Evolutionary conservation across 2,329 filamentous ascomycete genomes (phyloP), one percentile per base, ranked within the genome.

Genomic region (Didymella lethalis): DNA sequence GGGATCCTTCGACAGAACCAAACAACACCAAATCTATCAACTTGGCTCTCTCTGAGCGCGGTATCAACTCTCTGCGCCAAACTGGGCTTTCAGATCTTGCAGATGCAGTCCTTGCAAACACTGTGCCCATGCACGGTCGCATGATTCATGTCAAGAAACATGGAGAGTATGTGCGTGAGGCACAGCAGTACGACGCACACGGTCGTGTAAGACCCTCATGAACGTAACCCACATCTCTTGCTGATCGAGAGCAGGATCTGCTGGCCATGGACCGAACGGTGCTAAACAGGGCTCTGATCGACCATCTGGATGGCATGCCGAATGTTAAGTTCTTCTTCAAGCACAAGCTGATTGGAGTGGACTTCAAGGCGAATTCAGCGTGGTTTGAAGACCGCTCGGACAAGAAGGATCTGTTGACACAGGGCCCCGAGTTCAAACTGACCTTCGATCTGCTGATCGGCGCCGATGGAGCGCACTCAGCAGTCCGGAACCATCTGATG

Each of bases 11-110:
- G 2, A 97, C 91, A 0, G 88, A 88, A 29, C 93, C 94, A 3
- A 83, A 98, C 61, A 97, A 97, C 78, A 97, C 93, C 61, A 96
- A 93, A 77, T 98, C 95, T n/a, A 99, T 99, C 82, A 99, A 99
- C 74, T 81, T 99, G 54, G 94, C 95, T 23, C 83, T 99, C 0
- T 98, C 95, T 0, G 93, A 98, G 75, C 88, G 95, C 58, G 95
- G 95, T 31, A 93, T 98, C 75, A 91, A 95, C 76, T 91, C 94
- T 23, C 89, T 99, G 79, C 85, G 86, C 51, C 82, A 90, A 67
- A 87, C 91, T 1, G 86, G 87, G 26, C 85, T 88, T 31, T 79
- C 86, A 3, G 84, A 83, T 3, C 84, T 98, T 34, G 81, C 97
- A 31, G 84, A 93, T 12, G 83, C 88, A 67, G 87, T 98, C 31